Evolutionary conservation across 106 monocot genomes (phyloP).

Genomic region (Apostasia ramifera): DNA sequence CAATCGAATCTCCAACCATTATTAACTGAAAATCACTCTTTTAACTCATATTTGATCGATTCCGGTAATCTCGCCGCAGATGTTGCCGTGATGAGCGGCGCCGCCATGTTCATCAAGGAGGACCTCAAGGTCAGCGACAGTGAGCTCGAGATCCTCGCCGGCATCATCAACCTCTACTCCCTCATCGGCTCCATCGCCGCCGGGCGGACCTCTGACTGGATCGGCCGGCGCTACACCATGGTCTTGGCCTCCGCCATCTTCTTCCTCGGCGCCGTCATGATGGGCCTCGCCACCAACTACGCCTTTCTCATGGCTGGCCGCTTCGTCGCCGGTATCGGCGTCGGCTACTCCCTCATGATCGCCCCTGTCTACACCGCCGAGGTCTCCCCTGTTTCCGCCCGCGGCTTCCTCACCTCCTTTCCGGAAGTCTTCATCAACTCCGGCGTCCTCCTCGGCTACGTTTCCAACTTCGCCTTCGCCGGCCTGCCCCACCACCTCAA

Average conservation of each 20-base stretch:
- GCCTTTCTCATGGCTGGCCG: conserved; percentile 38
- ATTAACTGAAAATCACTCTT: background rate
- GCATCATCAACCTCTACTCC: conserved; percentile 33
- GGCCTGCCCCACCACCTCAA: conserved; percentile 23
- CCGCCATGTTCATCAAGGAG: conserved; percentile 26
- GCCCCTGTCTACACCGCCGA: conserved; percentile 29
- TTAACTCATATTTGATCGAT: too few relatives aligned
- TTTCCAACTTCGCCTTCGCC: conserved; percentile 34
- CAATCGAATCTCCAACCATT: background rate
- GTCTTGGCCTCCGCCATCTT: conserved; percentile 28
- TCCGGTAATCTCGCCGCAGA: conserved; percentile 4
- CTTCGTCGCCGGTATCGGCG: conserved; percentile 36
- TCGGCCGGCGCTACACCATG: conserved; percentile 42
- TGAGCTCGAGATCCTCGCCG: conserved; percentile 24
- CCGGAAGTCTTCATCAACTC: conserved; percentile 33
- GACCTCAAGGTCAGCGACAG: conserved; percentile 30
- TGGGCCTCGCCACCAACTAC: conserved; percentile 33
- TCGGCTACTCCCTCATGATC: conserved; percentile 9
- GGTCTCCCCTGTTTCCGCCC: conserved; percentile 20
- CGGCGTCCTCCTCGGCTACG: conserved; percentile 30
- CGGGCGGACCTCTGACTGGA: conserved; percentile 30
- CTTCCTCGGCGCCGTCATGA: conserved; percentile 31
- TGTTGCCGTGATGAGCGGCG: conserved; percentile 40
- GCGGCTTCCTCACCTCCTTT: conserved; percentile 31
- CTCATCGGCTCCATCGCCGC: conserved; percentile 33